A percentile compares a stretch with the other conserved stretches of the same genome.
Evolutionary conservation across 202 grass and related monocot species (phyloP).

Genomic region (Tripidium arundinaceum): DNA sequence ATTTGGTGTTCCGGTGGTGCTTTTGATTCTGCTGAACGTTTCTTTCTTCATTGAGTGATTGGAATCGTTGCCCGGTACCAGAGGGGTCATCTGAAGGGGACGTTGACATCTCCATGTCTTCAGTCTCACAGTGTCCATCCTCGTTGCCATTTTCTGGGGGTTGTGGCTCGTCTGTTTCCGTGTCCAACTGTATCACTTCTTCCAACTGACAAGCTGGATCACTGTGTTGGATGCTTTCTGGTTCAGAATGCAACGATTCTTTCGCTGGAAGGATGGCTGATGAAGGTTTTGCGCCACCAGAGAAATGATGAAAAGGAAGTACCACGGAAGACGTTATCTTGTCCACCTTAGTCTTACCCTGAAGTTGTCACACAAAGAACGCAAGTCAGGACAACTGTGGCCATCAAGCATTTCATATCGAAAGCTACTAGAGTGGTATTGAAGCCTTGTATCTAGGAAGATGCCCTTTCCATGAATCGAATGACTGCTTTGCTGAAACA

Average conservation of each 20-base stretch:
- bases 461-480: not conserved
- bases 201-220: slow-evolving; percentile 47
- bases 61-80: slow-evolving; percentile 49
- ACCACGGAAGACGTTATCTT: slow-evolving; percentile 60
- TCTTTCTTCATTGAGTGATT: slow-evolving; percentile 56
- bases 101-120: slow-evolving; percentile 28
- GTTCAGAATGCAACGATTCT: slow-evolving; percentile 16
- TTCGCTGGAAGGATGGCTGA: slow-evolving; percentile 13
- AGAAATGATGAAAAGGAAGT: slow-evolving; percentile 78
- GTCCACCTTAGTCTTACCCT: slow-evolving; percentile 69
- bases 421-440: not conserved
- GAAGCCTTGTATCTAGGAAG: slow-evolving; percentile 6
- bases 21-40: slow-evolving; percentile 27
- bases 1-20: no score
- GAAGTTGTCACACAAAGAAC: slow-evolving; percentile 18
- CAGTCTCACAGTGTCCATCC: slow-evolving; percentile 29
- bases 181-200: slow-evolving; percentile 64
- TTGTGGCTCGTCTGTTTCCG: slow-evolving; percentile 20
- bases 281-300: slow-evolving; percentile 31
- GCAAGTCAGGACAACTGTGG: not conserved
- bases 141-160: slow-evolving; percentile 28
- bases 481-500: slow-evolving; percentile 4
- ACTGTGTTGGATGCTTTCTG: slow-evolving; percentile 35
- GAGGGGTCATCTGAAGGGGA: slow-evolving; percentile 39
- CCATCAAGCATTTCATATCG: not conserved